Base-by-base conservation (phyloP, 1,284 basidiomycete genomes). In the Tilletia horrida region DNA sequence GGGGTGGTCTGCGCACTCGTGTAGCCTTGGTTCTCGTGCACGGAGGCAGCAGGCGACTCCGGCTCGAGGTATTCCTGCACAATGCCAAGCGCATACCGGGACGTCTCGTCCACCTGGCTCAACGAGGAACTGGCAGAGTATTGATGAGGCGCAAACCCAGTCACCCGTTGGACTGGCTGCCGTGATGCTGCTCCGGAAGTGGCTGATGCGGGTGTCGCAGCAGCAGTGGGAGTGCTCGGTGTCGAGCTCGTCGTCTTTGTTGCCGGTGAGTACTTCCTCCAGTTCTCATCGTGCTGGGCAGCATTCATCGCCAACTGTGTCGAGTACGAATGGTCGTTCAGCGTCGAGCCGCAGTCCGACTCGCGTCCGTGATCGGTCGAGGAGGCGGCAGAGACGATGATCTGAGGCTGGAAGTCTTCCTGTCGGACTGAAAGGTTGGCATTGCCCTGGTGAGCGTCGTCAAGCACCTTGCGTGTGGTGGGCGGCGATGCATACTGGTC, bases 11-110 rank as follows among this genome's bases (percentile, higher is more conserved):
- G 55, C 27, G 55, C 29, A 18, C 35, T n/a, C n/a, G n/a, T 9
- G 55, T 59, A 59, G 27, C 35, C 27, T 18, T 35, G 9, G 27
- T 31, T 25, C 8, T 59, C 55, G 25, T 40, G 55, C 9, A 13
- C 16, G 4, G 55, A 59, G 8, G 25, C 16, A 21, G 55, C 27
- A 11, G 35, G 27, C 2, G 27, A 25, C 25, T 18, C 16, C 7
- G 55, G 55, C 55, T 59, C 55, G 14, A 59, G 25, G 29, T 59
- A 59, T 29, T 59, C 55, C 29, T 59, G 55, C 16, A 59, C 55
- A 29, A 59, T 59, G 13, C 55, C 55, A 8, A 59, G 31, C 14
- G 55, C 55, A 40, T 59, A 59, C 27, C 55, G 55, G 6, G 55
- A 59, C 14, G 55, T 59, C 4, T 59, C 55, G 29, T 59, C 55